Evolutionary conservation across 805 yeast genomes (phyloP), one percentile per base, ranked within the genome.

Genomic region (Naumovozyma baii): DNA sequence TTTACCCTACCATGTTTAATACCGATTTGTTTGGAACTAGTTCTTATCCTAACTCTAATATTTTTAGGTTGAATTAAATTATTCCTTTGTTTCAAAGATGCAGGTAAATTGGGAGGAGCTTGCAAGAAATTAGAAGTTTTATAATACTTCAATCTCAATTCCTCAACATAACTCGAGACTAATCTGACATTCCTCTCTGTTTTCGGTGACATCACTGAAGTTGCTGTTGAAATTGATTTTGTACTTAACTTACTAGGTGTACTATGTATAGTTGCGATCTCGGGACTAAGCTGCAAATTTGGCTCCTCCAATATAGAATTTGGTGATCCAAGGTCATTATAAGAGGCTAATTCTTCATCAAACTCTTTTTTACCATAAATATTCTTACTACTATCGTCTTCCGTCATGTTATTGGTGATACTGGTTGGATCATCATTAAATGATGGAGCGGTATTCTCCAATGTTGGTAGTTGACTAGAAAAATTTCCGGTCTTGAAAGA

Each of bases 1-100:
- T 61, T 61, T 3, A 59, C 59, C 38, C 52, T 56, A 17, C 64
- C 64, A 41, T 61, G 66, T 35, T 61, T 61, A 20, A 61, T 61
- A 40, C 64, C 63, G 29, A 59, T 52, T 39, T 57, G 63, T 39
- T 58, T 57, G 4, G 65, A 45, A 45, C 58, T 59, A 4, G 66
- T 57, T 39, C 64, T 48, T 4, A 59, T 49, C 20, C 50, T 47
- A n/a, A 59, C 62, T 44, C 52, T 56, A 28, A 61, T 55, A 37
- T 58, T 56, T 37, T 52, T 58, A 3, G 62, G 59, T 36, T 56
- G 57, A 15, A 56, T 53, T 18, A 59, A 38, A 37, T 55, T 57
- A 35, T 59, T 57, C 38, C 52, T 57, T 31, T 54, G 55, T 33
- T 61, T 61, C 31, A 61, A 42, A 12, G 59, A 42, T 5, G 52